These are phyloP conservation scores for Macrophomina phaseolina DNA, from an alignment of 2,329 filamentous ascomycete genomes.

Conservation along the genomic window DNA sequence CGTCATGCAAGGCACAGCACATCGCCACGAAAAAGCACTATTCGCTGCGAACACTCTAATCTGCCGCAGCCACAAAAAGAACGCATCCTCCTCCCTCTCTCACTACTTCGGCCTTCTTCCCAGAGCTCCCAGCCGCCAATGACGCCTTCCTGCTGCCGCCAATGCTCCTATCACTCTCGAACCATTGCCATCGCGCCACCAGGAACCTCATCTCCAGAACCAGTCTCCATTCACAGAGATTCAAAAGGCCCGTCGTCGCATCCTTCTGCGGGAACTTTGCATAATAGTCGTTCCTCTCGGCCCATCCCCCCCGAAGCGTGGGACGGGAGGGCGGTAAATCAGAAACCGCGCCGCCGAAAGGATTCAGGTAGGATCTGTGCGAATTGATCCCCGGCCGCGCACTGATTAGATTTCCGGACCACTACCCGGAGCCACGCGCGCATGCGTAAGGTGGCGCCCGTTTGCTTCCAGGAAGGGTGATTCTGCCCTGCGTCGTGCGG, in stretches of 20 bases:
- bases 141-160: not conserved
- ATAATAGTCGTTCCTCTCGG: not conserved
- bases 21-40: not conserved
- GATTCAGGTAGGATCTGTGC: not conserved
- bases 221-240: not conserved
- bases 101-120: not conserved
- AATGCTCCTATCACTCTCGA: not conserved
- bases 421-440: not conserved
- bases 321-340: no score
- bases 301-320: not conserved
- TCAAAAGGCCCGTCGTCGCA: not conserved
- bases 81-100: not conserved
- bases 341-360: not conserved
- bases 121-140: not conserved
- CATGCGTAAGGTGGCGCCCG: not conserved
- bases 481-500: not conserved
- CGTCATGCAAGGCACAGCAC: constrained; percentile 19
- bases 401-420: constrained; percentile 1
- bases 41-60: not conserved
- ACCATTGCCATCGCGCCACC: not conserved
- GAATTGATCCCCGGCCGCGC: not conserved
- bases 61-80: constrained; percentile 14
- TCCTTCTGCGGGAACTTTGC: not conserved
- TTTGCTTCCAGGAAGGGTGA: not conserved
- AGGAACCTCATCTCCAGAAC: not conserved